A percentile compares a stretch with the other conserved stretches of the same genome.
Evolutionary conservation across 805 yeast species (phyloP).

Genomic region (Debaryomyces castellii): DNA sequence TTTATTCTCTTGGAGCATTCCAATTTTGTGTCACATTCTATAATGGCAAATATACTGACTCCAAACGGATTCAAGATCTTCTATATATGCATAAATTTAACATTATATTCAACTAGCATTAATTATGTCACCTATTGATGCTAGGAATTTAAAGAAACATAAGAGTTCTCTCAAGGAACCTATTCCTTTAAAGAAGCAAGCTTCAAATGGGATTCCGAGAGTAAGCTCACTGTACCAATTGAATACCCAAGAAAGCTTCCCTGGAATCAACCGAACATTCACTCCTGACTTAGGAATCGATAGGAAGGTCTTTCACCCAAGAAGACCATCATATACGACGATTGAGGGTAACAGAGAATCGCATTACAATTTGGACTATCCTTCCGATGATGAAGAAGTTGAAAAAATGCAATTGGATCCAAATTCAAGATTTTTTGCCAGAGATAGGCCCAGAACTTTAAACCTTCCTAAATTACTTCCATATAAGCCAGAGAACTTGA

Average conservation of each 20-base stretch:
- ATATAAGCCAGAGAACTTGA: constrained; percentile 65
- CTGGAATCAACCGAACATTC: neutral
- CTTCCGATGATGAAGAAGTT: constrained; percentile 36
- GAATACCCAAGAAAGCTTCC: neutral
- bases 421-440: constrained; percentile 35
- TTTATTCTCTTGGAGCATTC: no score
- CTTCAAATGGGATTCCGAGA: constrained; percentile 3
- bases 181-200: constrained; percentile 14
- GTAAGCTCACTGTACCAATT: constrained; percentile 9
- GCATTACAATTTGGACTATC: constrained; percentile 53
- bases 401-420: constrained; percentile 30
- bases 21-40: neutral
- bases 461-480: constrained; percentile 57
- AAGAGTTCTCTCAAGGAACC: constrained; percentile 13
- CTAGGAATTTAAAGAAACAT: neutral
- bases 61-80: neutral
- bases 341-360: constrained; percentile 28
- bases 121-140: neutral
- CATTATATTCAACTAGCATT: neutral
- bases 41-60: constrained; percentile 1
- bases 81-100: neutral
- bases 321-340: constrained; percentile 33
- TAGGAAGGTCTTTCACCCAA: neutral
- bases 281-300: constrained; percentile 1
- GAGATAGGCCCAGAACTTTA: constrained; percentile 40